Evolutionary conservation across 2,329 filamentous ascomycete species (phyloP), one percentile per base, ranked within the genome.

Genomic region (Colletotrichum nymphaeae): DNA sequence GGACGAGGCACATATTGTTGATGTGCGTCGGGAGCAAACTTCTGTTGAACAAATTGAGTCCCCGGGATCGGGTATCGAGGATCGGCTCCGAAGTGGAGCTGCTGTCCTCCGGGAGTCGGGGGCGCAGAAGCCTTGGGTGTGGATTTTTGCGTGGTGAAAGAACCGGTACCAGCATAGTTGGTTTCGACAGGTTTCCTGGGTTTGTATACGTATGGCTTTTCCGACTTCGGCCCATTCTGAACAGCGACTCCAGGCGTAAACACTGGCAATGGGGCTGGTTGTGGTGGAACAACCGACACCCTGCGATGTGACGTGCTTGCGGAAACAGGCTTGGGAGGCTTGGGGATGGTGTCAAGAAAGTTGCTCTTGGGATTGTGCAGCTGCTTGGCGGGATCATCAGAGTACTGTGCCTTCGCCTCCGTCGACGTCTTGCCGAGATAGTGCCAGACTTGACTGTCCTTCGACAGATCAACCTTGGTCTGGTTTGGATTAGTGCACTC

Each of bases 321-420:
- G 74, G 79, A 83, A 59, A 76, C 78, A 28, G 83, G 81, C 74
- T 84, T 86, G 4, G 81, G 77, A 5, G 87, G 86, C 76, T 90
- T 90, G 64, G 86, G 90, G 65, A 95, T 85, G 2, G 92, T 92
- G 58, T 94, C 92, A 79, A 95, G 82, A 81, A 93, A 95, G 79
- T 93, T 93, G 76, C 91, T 92, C 82, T 89, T 92, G 2, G 88
- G 84, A 73, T 94, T 94, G 81, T 94, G 88, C 58, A 85, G 85
- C n/a, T 83, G 87, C 14, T 83, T 87, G 9, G 79, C 75, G 56
- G 89, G 90, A 83, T 97, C 92, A 78, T 97, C 94, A 5, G 95
- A 97, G 83, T 97, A 99, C 81, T 97, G 95, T 30, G 95, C 93
- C 81, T 93, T 95, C 67, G 95, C 93, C 79, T 98, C 96, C 7